Percentiles rank a stretch among this genome's conserved stretches.
Evolutionary conservation across 305 asterid genomes (phyloP).

Genomic region (Solanum chacoense): DNA sequence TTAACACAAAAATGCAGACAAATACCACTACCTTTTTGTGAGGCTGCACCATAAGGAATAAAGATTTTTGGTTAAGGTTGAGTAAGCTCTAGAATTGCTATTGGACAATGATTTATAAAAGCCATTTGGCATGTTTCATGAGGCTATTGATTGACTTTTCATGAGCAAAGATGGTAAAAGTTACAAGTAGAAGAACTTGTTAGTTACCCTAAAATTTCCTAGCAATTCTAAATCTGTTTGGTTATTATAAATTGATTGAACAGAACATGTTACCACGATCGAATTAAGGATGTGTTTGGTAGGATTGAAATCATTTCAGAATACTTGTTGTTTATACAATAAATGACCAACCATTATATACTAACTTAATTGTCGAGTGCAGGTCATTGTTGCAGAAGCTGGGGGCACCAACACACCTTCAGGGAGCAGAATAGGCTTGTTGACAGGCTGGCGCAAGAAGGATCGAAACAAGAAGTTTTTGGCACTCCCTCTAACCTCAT

Average conservation of each 20-base stretch:
- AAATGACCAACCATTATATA: too few species aligned
- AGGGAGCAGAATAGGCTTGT: too few species aligned
- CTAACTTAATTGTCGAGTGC: too few species aligned
- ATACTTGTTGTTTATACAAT: too few species aligned
- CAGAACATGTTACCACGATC: background rate
- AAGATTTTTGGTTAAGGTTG: background rate
- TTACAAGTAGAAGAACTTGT: background rate
- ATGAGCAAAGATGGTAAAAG: background rate
- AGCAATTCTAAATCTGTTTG: background rate
- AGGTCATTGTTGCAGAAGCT: too few species aligned
- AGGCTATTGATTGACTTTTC: background rate
- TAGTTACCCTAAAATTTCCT: background rate
- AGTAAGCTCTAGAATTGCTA: background rate
- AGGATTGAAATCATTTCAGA: too few species aligned
- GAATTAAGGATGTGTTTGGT: too few species aligned
- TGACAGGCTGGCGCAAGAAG: too few species aligned
- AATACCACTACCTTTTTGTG: background rate
- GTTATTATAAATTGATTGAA: background rate
- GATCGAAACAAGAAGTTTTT: too few species aligned
- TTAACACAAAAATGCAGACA: background rate
- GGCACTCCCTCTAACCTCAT: too few species aligned
- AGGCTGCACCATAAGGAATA: background rate
- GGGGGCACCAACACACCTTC: too few species aligned
- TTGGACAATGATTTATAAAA: background rate
- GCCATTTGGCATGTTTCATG: background rate